phyloP scores from a whole-genome alignment of 1,139 yeast species.

The Saccharomyces hybrid region DNA sequence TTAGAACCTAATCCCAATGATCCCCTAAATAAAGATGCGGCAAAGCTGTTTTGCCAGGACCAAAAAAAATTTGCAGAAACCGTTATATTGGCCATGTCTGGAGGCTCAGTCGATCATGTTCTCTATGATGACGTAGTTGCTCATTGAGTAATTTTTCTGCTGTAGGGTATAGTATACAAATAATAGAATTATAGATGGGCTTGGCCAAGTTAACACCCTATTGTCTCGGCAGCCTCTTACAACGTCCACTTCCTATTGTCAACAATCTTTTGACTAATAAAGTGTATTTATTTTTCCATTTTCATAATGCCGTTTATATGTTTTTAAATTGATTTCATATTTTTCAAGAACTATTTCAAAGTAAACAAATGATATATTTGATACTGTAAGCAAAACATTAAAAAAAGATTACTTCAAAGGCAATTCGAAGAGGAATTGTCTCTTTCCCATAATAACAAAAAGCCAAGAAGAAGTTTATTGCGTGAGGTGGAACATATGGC shows the following conservation, averaged over 20 bases:
- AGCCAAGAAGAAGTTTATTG: too few relatives aligned
- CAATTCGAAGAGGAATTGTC: too few relatives aligned
- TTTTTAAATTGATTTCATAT: too few relatives aligned
- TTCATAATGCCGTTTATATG: too few relatives aligned
- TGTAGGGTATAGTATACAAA: background rate
- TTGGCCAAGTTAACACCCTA: background rate
- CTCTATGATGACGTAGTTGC: slow-evolving; percentile 51
- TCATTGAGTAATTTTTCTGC: background rate
- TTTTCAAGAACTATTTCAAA: too few relatives aligned
- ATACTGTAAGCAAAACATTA: too few relatives aligned
- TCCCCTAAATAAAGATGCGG: slow-evolving; percentile 88
- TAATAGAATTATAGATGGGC: background rate
- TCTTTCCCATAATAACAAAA: too few relatives aligned
- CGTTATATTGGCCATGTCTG: slow-evolving; percentile 64
- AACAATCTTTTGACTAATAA: background rate
- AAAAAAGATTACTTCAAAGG: too few relatives aligned
- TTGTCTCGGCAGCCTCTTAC: background rate
- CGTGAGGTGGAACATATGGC: too few relatives aligned
- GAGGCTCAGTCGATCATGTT: slow-evolving; percentile 54
- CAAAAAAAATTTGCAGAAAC: slow-evolving; percentile 48
- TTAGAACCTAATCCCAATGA: slow-evolving; percentile 88
- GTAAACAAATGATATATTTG: too few relatives aligned
- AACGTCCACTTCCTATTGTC: background rate
- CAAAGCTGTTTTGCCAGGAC: slow-evolving; percentile 58
- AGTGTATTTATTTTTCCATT: too few relatives aligned